Base-by-base conservation (phyloP, 768 basidiomycete species). In the Psilocybe azurescens region DNA sequence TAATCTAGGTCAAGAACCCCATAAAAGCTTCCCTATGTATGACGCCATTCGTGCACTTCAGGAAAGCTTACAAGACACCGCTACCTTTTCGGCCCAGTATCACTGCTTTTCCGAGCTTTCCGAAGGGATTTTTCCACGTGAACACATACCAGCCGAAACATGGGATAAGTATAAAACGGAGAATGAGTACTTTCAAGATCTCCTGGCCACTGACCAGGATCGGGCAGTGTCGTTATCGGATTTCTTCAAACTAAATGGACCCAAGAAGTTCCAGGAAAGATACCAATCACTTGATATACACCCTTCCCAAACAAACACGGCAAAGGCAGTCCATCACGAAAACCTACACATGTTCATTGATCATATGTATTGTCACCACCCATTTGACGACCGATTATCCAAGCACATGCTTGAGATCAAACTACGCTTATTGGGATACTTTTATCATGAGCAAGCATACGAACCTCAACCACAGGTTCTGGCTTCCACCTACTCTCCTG, bases 161-260 rank as follows among this genome's bases (percentile, higher is more conserved):
- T 51, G 50, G 50, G 50, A 51, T 51, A n/a, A 7, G 10, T 51
- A 51, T n/a, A 30, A 51, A 13, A 51, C 50, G 3, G 50, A 47
- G 28, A 56, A 56, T 48, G 58, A 52, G 14, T 52, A 58, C 39
- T 58, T 58, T 8, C 58, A 58, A 39, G 33, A 51, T 36, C 49
- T 58, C 16, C 38, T 58, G 10, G 9, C 9, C 29, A 16, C 28
- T 11, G 20, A 16, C 3, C 20, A 51, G 6, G 58, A 48, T 49
- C 28, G 29, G 3, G 1, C 2, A 30, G n/a, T 39, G 13, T 18
- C 18, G 3, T 20, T 58, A 13, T 51, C 58, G 3, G 48, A 58
- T 28, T 49, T 51, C 20, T 58, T 58, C 24, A n/a, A 51, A 24
- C 36, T 52, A 14, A 36, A 38, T 33, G 47, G 29, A 10, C 57